Conservation (phyloP, 805 yeast genomes). For the Hanseniaspora vineae region DNA sequence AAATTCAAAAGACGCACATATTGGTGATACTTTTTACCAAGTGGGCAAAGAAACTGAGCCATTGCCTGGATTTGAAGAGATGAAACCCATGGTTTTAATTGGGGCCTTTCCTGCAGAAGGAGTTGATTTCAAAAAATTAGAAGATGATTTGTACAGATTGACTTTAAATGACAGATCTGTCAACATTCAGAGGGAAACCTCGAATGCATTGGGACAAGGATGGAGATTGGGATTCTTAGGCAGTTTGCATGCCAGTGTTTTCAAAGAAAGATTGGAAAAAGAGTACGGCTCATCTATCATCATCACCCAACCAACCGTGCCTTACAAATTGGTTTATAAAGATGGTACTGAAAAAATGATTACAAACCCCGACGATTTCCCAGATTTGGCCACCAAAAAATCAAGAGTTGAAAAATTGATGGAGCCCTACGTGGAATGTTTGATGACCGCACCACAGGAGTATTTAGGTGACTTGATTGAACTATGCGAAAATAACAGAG, state of each 20-base stretch:
- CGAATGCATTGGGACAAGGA: slow-evolving; percentile 91
- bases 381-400: slow-evolving; percentile 35
- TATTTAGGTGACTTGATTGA: slow-evolving; percentile 79
- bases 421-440: slow-evolving; percentile 86
- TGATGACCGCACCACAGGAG: slow-evolving; percentile 84
- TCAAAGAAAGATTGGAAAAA: slow-evolving; percentile 79
- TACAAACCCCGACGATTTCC: slow-evolving; percentile 90
- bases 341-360: slow-evolving; percentile 55
- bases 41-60: slow-evolving; percentile 52
- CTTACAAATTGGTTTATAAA: slow-evolving; percentile 60
- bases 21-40: slow-evolving; percentile 81
- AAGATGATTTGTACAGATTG: slow-evolving; percentile 78
- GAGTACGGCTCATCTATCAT: slow-evolving; percentile 90
- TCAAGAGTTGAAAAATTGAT: slow-evolving; percentile 33
- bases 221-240: slow-evolving; percentile 96
- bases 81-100: slow-evolving; percentile 96
- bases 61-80: slow-evolving; percentile 89
- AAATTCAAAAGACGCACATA: slow-evolving; percentile 68
- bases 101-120: slow-evolving; percentile 98
- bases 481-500: slow-evolving; percentile 74
- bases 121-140: slow-evolving; percentile 73
- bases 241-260: slow-evolving; percentile 88
- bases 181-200: slow-evolving; percentile 76
- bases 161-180: slow-evolving; percentile 90
- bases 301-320: slow-evolving; percentile 92